Evolutionary conservation across 805 yeast species (phyloP).

Genomic region (Babjeviella inositovora): DNA sequence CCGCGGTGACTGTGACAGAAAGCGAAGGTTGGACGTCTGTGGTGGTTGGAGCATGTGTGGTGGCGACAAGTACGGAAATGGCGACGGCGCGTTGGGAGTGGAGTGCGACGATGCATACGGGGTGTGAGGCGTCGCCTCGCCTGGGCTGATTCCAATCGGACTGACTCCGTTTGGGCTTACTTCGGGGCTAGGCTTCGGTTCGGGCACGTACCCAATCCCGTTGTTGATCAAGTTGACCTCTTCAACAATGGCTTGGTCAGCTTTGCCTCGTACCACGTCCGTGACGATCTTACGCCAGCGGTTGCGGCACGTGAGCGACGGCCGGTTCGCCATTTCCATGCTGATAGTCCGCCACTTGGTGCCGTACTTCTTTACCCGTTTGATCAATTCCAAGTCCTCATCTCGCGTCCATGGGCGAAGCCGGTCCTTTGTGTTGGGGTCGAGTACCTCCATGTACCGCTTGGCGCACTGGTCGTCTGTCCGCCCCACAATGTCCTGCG

Average conservation of each 20-base stretch:
- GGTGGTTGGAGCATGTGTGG: too few relatives aligned
- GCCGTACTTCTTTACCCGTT: conserved; percentile 54
- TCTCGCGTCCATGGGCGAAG: conserved; percentile 65
- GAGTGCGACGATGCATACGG: too few relatives aligned
- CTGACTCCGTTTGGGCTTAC: too few relatives aligned
- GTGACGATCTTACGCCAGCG: conserved; percentile 83
- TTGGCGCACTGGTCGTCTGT: conserved; percentile 95
- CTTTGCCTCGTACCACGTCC: conserved; percentile 53
- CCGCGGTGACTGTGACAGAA: conserved; percentile 6
- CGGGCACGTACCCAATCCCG: too few relatives aligned
- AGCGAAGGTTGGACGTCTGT: conserved; percentile 1
- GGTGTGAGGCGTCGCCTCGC: too few relatives aligned
- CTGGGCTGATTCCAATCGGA: too few relatives aligned
- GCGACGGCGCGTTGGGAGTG: too few relatives aligned
- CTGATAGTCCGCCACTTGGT: conserved; percentile 85
- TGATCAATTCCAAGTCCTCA: conserved; percentile 61
- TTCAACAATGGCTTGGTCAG: conserved; percentile 31
- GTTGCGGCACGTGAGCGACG: conserved; percentile 81
- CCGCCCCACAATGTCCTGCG: conserved; percentile 62
- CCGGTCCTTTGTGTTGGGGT: conserved; percentile 66
- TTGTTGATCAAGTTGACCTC: conserved; percentile 43
- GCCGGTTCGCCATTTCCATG: conserved; percentile 55
- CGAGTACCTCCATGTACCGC: conserved; percentile 75
- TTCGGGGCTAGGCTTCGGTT: too few relatives aligned
- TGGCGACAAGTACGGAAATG: too few relatives aligned